Conservation (phyloP, 83 land plant genomes). For the Picea mariana region DNA sequence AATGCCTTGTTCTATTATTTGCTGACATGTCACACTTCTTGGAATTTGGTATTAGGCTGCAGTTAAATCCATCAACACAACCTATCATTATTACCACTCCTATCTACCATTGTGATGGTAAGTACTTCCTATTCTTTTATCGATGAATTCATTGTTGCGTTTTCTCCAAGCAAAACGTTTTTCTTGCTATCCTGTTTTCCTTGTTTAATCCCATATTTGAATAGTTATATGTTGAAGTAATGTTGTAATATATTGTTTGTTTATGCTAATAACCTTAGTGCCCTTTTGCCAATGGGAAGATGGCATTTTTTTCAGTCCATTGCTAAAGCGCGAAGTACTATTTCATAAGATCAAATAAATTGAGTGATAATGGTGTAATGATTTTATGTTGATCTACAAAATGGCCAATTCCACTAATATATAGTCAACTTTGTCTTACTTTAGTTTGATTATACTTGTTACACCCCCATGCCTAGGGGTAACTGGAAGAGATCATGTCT, state of each 20-base stretch:
- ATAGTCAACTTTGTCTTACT: not conserved
- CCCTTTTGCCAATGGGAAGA: too few species aligned
- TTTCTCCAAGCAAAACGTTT: not conserved
- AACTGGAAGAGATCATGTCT: too few species aligned
- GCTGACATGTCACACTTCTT: not conserved
- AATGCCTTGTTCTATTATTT: not conserved
- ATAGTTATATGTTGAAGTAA: not conserved
- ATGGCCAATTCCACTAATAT: not conserved
- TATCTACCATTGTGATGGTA: constrained; percentile 86
- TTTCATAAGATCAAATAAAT: not conserved
- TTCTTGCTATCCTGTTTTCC: not conserved
- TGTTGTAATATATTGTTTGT: not conserved
- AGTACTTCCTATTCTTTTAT: constrained; percentile 15
- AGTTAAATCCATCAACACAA: constrained; percentile 68
- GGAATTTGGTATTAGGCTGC: constrained; percentile 54
- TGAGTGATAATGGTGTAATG: not conserved
- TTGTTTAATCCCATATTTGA: not conserved
- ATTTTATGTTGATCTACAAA: not conserved
- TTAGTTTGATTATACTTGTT: not conserved
- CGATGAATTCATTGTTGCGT: not conserved
- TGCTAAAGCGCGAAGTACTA: not conserved
- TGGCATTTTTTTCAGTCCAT: not conserved
- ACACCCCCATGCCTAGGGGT: too few species aligned
- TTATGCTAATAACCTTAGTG: not conserved
- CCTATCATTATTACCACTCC: constrained; percentile 78